Evolutionary conservation across 2,329 filamentous ascomycete species (phyloP), one percentile per base, ranked within the genome.

Genomic region (Hymenoscyphus albidus): DNA sequence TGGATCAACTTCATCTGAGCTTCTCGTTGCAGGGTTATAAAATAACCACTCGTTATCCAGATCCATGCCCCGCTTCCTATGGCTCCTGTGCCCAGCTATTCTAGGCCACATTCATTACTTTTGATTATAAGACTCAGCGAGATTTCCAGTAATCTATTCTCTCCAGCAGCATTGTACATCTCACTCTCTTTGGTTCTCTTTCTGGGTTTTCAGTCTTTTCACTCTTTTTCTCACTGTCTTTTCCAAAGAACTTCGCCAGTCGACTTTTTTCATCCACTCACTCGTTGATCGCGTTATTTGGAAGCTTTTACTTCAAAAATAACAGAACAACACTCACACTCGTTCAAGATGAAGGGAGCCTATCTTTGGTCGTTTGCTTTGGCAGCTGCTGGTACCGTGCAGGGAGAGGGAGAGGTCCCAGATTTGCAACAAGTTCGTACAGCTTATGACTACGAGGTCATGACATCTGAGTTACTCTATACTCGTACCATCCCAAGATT

Each of bases 281-380:
- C 54, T 57, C 54, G 54, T 57, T 57, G 54, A 57, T 57, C 54
- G 54, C 35, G 54, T 57, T 27, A 16, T 57, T 57, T 31, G 32
- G 54, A 31, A 32, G n/a, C 32, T 35, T 31, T 57, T 12, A 35
- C 27, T 57, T 51, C 44, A 51, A 51, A 51, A 22, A 51, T 5
- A 44, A 44, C 44, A 35, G 54, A 57, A 57, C 54, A 57, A 57
- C 27, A 57, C 44, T 27, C 44, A 51, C 44, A 51, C 44, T 51
- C 58, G 32, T 38, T 62, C 38, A 58, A 58, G 32, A 62, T 62
- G 61, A 62, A 62, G 61, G 61, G 35, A 32, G 38, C 39, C 12
- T 58, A 62, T n/a, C 22, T 62, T 35, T 57, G 54, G 38, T 62
- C 61, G 32, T 9, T 38, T 16, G 61, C 61, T 62, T 44, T 62